Evolutionary conservation across 2,329 filamentous ascomycete genomes (phyloP), one percentile per base, ranked within the genome.

Genomic region (Curvularia sp.): DNA sequence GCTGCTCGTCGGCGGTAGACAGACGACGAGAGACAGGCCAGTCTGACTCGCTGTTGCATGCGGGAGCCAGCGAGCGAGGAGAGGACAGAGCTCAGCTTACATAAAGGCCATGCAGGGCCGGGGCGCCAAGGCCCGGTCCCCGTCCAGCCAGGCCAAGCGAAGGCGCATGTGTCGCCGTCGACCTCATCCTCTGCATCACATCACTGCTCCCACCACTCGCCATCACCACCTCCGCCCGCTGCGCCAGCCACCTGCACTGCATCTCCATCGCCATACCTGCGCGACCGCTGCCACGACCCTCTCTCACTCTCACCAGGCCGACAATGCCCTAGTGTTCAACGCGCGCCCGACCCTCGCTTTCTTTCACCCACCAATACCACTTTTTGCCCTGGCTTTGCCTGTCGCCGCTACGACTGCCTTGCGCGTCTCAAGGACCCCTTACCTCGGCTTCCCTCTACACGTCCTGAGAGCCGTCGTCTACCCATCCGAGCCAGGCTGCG

Each of bases 211-310:
- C 59, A 58, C 58, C 56, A 18, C 34, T 39, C 38, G 10, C 43
- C 32, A 45, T 15, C 18, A 41, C 38, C n/a, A 12, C 39, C 27
- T 23, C 45, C 43, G 39, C 32, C 48, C 36, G 27, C 48, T 51
- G 34, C 32, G 12, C 12, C 34, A 13, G 5, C 1, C 28, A 30
- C 10, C 28, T 12, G 2, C 7, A 5, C 52, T 59, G n/a, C 38
- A 5, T 6, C 32, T 51, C 10, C 23, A 25, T 49, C 57, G 55
- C 38, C 49, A 39, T 45, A 38, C 59, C 39, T 28, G 41, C 60
- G 61, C 64, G 57, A 59, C 59, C 51, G 50, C 61, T 57, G 55
- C 52, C 57, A 43, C 51, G 47, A 23, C 41, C n/a, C 42, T 36
- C 21, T 48, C 52, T 48, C 45, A n/a, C 41, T 51, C 46, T 27